These are phyloP conservation scores for Hypoxylon sp. DNA, from an alignment of 2,329 filamentous ascomycete species.

Conservation along the genomic window DNA sequence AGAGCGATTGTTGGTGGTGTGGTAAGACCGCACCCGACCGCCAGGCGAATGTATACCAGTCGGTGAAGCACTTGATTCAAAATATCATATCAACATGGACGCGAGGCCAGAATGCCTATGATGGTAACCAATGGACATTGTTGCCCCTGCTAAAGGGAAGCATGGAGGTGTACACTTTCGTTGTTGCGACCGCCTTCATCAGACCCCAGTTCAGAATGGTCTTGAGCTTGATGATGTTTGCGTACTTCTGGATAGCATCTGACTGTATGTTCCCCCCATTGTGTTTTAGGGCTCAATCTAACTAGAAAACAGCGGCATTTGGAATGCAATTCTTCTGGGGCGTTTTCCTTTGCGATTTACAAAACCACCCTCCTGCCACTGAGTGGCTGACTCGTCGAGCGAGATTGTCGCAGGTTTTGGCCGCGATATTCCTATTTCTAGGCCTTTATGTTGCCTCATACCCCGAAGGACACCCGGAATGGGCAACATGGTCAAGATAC, in stretches of 20 bases:
- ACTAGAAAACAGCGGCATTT: constrained; percentile 57
- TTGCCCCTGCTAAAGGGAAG: constrained; percentile 69
- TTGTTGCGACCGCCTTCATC: constrained; percentile 66
- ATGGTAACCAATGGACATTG: constrained; percentile 72
- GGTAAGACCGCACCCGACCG: constrained; percentile 63
- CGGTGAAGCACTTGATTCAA: constrained; percentile 61
- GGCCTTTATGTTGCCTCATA: constrained; percentile 73
- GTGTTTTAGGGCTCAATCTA: constrained; percentile 21
- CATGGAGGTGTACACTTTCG: constrained; percentile 68
- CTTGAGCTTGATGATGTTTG: constrained; percentile 62
- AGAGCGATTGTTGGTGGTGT: constrained; percentile 73
- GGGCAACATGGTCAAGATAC: constrained; percentile 67
- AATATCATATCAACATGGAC: constrained; percentile 68
- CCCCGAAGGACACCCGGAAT: constrained; percentile 69
- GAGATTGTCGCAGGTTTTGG: constrained; percentile 61
- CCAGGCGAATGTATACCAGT: constrained; percentile 58
- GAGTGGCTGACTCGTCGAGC: constrained; percentile 64
- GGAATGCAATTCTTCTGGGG: constrained; percentile 74
- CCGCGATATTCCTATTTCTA: constrained; percentile 64
- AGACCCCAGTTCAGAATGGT: constrained; percentile 66
- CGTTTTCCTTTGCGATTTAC: constrained; percentile 73
- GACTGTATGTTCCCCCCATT: constrained; percentile 50
- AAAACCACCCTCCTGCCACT: constrained; percentile 63
- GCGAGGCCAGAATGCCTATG: constrained; percentile 65
- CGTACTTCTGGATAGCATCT: constrained; percentile 63